A percentile compares a stretch with the other conserved stretches of the same genome.
Conservation (phyloP, 495 filamentous ascomycete species). For the Trichodelitschia bisporula region DNA sequence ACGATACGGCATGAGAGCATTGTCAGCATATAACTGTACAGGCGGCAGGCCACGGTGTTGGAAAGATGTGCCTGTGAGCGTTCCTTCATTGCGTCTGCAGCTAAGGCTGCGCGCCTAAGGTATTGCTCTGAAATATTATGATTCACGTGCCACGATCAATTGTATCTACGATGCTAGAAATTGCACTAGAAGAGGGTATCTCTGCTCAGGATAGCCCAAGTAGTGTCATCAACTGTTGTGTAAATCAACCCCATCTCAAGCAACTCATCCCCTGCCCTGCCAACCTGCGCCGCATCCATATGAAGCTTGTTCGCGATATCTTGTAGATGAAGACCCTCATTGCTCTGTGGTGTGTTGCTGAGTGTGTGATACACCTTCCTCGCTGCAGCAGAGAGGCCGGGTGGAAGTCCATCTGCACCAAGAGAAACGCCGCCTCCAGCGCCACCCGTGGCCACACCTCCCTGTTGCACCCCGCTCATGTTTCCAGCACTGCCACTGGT, state of each 20-base stretch:
- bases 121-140: too few relatives aligned
- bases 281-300: conserved; percentile 40
- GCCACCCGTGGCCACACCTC: conserved; percentile 13
- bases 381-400: conserved; percentile 23
- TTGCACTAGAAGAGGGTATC: too few relatives aligned
- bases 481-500: conserved; percentile 7
- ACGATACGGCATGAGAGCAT: too few relatives aligned
- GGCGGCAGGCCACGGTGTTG: too few relatives aligned
- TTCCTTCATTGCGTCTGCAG: too few relatives aligned
- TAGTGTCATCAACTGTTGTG: conserved; percentile 66
- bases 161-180: too few relatives aligned
- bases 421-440: conserved; percentile 1
- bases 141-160: too few relatives aligned
- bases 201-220: conserved; percentile 18
- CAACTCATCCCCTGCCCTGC: conserved; percentile 55
- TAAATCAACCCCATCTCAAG: conserved; percentile 49
- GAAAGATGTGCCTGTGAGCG: too few relatives aligned
- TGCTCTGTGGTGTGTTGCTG: conserved; percentile 33
- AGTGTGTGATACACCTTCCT: conserved; percentile 44
- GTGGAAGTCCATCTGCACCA: too few relatives aligned
- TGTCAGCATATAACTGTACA: too few relatives aligned
- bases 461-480: conserved; percentile 11
- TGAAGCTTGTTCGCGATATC: conserved; percentile 37
- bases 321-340: conserved; percentile 61
- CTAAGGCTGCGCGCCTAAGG: too few relatives aligned